Percentiles rank a stretch among this genome's conserved stretches.
These are phyloP conservation scores for Plasmodium coatneyi DNA, from an alignment of 169 alveolate species.

Conservation along the genomic window DNA sequence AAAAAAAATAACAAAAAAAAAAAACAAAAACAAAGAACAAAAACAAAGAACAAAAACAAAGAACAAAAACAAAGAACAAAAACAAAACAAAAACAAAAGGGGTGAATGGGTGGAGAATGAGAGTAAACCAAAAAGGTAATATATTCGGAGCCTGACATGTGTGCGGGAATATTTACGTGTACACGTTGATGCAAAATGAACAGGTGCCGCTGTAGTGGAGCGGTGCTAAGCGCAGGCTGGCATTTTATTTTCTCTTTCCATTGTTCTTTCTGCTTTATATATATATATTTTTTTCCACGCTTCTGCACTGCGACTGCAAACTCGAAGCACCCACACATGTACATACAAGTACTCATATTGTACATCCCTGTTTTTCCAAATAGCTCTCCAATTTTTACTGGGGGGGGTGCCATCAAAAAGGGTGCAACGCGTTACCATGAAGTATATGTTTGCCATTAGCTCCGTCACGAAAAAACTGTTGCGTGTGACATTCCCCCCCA, in stretches of 20 bases:
- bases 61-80: background rate
- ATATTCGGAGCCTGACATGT: background rate
- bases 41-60: background rate
- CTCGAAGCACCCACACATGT: background rate
- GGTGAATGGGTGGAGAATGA: background rate
- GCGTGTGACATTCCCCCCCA: background rate
- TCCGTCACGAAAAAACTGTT: background rate
- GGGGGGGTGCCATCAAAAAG: background rate
- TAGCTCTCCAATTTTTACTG: background rate
- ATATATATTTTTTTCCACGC: background rate
- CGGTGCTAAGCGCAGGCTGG: background rate
- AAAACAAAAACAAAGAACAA: background rate
- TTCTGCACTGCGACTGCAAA: background rate
- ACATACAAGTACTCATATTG: background rate
- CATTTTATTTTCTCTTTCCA: too few relatives aligned
- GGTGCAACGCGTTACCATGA: background rate
- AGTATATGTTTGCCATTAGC: background rate
- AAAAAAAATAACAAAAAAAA: background rate
- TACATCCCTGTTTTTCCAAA: background rate
- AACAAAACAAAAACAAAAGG: background rate
- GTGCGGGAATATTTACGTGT: background rate
- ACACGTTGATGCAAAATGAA: background rate
- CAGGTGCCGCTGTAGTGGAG: background rate
- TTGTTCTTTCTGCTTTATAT: too few relatives aligned
- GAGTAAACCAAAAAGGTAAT: background rate